These are phyloP conservation scores for Fusarium dlaminii DNA, from an alignment of 2,329 filamentous ascomycete species.

Conservation along the genomic window DNA sequence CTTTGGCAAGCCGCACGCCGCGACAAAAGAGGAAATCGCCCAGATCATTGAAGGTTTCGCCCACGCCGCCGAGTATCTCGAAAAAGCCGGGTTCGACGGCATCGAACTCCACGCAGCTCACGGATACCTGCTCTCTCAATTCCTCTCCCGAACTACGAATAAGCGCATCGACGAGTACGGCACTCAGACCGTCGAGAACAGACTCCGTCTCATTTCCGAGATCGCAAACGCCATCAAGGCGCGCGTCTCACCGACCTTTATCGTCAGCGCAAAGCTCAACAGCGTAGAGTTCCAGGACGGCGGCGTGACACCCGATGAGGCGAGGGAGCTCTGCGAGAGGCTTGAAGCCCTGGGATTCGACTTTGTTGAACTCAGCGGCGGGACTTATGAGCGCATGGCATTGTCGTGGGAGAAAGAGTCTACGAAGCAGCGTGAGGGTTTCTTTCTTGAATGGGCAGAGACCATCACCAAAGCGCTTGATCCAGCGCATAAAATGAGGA, in stretches of 20 bases:
- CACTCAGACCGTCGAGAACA: constrained; percentile 53
- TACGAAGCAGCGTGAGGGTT: constrained; percentile 64
- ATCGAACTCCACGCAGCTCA: constrained; percentile 63
- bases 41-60: constrained; percentile 68
- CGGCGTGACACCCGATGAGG: constrained; percentile 62
- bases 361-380: constrained; percentile 68
- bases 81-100: constrained; percentile 69
- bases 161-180: constrained; percentile 62
- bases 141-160: constrained; percentile 60
- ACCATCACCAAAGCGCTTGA: constrained; percentile 52
- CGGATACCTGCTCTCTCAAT: constrained; percentile 63
- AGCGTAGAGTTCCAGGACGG: constrained; percentile 64
- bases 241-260: constrained; percentile 46
- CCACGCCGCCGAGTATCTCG: constrained; percentile 68
- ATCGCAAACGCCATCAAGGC: constrained; percentile 49
- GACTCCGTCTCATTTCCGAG: constrained; percentile 56
- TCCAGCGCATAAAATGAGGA: constrained; percentile 56
- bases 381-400: constrained; percentile 64
- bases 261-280: constrained; percentile 67
- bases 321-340: constrained; percentile 55
- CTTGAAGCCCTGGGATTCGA: constrained; percentile 61
- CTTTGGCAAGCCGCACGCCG: constrained; percentile 62
- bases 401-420: constrained; percentile 62
- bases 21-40: constrained; percentile 65
- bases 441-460: constrained; percentile 69